Percentiles rank a stretch among this genome's conserved stretches.
Conservation (phyloP, 257 asterid genomes). For the Scutellaria barbata region DNA sequence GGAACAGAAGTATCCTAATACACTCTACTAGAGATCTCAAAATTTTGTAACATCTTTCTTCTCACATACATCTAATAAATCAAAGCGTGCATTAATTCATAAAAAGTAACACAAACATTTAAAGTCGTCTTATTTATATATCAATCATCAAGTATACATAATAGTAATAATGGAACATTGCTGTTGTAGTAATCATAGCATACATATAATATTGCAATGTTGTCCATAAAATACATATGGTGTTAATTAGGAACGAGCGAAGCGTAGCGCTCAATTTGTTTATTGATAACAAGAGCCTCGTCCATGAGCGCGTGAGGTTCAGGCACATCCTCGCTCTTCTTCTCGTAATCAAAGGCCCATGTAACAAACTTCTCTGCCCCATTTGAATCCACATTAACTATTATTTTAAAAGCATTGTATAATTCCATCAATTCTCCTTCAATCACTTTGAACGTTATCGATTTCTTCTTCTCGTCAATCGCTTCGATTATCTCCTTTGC, state of each 20-base stretch:
- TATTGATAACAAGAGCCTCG: not conserved
- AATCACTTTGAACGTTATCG: not conserved
- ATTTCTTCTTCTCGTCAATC: constrained; percentile 6
- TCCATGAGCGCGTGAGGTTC: not conserved
- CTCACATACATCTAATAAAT: no score
- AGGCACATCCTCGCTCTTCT: not conserved
- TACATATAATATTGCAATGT: no score
- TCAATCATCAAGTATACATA: no score
- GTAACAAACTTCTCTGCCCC: not conserved
- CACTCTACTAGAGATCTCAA: no score
- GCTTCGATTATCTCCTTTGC: not conserved
- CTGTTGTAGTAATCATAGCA: no score
- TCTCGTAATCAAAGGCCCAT: constrained; percentile 4
- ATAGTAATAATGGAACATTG: no score
- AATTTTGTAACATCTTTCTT: no score
- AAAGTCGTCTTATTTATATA: no score
- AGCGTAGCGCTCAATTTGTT: not conserved
- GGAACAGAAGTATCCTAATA: no score
- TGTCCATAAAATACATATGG: no score
- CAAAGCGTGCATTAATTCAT: no score
- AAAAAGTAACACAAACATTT: no score
- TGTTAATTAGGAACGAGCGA: not conserved
- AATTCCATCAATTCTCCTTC: not conserved
- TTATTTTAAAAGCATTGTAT: not conserved
- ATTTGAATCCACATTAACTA: not conserved